Evolutionary conservation across 2,329 filamentous ascomycete genomes (phyloP).

Genomic region (Nakataea oryzae): DNA sequence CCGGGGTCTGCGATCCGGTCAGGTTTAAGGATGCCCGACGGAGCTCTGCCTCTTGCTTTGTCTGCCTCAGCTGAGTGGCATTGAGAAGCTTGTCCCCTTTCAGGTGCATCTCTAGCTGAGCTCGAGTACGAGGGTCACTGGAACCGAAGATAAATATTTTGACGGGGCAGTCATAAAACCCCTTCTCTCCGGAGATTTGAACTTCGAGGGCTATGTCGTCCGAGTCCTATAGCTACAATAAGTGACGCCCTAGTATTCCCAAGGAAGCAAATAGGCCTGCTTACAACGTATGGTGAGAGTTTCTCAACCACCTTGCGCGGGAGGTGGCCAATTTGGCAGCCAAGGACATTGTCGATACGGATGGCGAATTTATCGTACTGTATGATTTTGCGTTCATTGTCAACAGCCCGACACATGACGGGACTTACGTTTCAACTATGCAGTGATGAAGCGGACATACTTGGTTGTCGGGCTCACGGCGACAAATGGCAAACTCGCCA

Average conservation of each 20-base stretch:
- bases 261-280: constrained; percentile 7
- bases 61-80: constrained; percentile 43
- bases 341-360: constrained; percentile 65
- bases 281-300: constrained; percentile 61
- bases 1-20: background rate
- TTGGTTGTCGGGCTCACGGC: constrained; percentile 50
- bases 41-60: constrained; percentile 15
- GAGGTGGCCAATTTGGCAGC: constrained; percentile 69
- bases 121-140: constrained; percentile 37
- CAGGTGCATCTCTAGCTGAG: constrained; percentile 49
- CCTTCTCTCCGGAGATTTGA: constrained; percentile 55
- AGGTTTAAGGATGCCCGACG: background rate
- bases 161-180: constrained; percentile 61
- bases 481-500: constrained; percentile 47
- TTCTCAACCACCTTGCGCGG: constrained; percentile 58
- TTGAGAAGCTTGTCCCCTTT: constrained; percentile 54
- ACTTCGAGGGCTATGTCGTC: constrained; percentile 57
- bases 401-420: background rate
- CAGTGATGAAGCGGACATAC: constrained; percentile 6
- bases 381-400: background rate
- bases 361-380: constrained; percentile 67
- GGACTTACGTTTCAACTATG: too few relatives aligned
- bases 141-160: constrained; percentile 60
- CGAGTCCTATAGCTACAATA: constrained; percentile 33
- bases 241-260: constrained; percentile 8